A percentile compares a stretch with the other conserved stretches of the same genome.
Conservation (phyloP, 2,329 filamentous ascomycete species). For the Cladosporium sp. region DNA sequence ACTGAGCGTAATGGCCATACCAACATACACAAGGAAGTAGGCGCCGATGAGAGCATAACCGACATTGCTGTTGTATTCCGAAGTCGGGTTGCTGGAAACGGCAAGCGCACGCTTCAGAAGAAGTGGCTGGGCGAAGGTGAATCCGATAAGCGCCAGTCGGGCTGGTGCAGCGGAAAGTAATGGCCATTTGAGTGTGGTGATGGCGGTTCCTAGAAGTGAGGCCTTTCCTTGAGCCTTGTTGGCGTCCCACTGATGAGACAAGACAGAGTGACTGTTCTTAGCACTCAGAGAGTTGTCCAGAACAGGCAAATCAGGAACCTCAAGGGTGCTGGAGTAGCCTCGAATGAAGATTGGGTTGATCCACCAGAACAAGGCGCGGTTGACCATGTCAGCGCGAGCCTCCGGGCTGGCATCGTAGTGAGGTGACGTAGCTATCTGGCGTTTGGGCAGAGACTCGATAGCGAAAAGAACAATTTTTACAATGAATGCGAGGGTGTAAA, state of each 20-base stretch:
- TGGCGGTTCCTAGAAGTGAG: constrained; percentile 26
- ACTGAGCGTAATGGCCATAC: constrained; percentile 22
- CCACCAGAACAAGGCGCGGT: constrained; percentile 34
- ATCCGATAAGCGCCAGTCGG: constrained; percentile 30
- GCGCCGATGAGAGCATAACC: constrained; percentile 28
- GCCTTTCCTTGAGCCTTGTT: constrained; percentile 6
- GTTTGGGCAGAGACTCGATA: constrained; percentile 45
- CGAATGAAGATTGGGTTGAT: constrained; percentile 31
- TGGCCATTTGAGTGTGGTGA: constrained; percentile 28
- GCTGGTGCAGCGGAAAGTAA: constrained; percentile 30
- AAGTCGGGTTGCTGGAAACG: constrained; percentile 21
- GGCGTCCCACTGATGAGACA: constrained; percentile 14
- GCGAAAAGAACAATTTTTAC: constrained; percentile 36
- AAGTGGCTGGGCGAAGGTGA: constrained; percentile 36
- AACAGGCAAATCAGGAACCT: constrained; percentile 20
- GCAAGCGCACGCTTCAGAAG: constrained; percentile 31
- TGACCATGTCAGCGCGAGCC: constrained; percentile 21
- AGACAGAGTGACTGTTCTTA: background rate
- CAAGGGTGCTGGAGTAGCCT: constrained; percentile 25
- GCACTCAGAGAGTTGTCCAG: constrained; percentile 19
- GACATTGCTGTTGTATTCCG: constrained; percentile 18
- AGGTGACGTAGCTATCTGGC: constrained; percentile 35
- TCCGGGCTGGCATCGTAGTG: constrained; percentile 25
- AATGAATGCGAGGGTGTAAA: constrained; percentile 34
- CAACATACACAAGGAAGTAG: constrained; percentile 30